Evolutionary conservation across 2,329 filamentous ascomycete genomes (phyloP).

Genomic region (Rutstroemia sp.): DNA sequence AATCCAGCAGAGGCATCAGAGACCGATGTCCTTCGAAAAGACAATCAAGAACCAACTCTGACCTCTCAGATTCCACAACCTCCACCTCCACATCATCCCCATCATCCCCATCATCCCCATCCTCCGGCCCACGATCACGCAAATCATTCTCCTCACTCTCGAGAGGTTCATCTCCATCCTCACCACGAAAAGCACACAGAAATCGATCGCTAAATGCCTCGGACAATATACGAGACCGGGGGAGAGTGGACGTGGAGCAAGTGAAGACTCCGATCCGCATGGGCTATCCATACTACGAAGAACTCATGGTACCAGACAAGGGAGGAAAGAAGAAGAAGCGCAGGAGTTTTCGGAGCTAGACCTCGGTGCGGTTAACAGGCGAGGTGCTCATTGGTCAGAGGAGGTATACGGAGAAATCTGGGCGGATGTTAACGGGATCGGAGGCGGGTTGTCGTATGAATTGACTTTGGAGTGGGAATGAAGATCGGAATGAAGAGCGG

Average conservation of each 20-base stretch:
- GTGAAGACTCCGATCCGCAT: slow-evolving; percentile 4
- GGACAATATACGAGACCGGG: background rate
- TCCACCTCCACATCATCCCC: background rate
- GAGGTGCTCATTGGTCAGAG: too few relatives aligned
- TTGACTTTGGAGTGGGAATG: background rate
- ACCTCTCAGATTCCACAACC: background rate
- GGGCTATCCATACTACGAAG: slow-evolving; percentile 11
- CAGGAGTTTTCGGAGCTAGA: background rate
- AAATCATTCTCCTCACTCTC: background rate
- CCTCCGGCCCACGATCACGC: background rate
- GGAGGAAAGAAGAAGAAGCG: slow-evolving; percentile 1
- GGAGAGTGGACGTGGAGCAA: background rate
- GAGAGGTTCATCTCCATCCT: background rate
- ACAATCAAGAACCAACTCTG: slow-evolving; percentile 1
- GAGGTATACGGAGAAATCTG: background rate
- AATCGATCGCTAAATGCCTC: background rate
- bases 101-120: too few relatives aligned
- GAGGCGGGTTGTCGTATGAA: background rate
- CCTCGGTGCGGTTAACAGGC: background rate
- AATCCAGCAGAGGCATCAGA: background rate
- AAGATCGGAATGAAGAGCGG: background rate
- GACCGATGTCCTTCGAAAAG: background rate
- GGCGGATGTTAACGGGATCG: background rate
- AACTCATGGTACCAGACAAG: slow-evolving; percentile 1
- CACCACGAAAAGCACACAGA: background rate